Percentiles rank a stretch among this genome's conserved stretches.
These are phyloP conservation scores for Fusarium fujikuroi DNA, from an alignment of 2,329 filamentous ascomycete genomes.

Conservation along the genomic window DNA sequence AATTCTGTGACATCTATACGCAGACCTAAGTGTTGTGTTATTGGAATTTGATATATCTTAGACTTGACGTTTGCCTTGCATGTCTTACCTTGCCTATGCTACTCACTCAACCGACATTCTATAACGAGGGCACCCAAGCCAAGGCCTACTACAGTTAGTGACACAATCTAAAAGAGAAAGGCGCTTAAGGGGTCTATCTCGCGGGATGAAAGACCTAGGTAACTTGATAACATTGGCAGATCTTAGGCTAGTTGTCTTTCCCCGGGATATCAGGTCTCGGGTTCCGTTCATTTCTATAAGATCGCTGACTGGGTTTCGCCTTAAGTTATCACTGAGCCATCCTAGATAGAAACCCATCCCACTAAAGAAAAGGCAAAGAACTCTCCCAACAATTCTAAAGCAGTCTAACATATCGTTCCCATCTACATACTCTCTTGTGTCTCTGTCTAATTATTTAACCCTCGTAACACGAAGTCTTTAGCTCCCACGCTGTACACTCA, in stretches of 20 bases:
- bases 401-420: not conserved
- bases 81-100: not conserved
- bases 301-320: accelerated
- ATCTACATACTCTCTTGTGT: accelerated
- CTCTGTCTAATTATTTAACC: accelerated
- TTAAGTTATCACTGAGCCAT: not conserved
- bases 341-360: too few species aligned
- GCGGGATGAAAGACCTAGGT: accelerated
- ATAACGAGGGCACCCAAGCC: accelerated
- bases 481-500: not conserved
- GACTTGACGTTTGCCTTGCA: too few species aligned
- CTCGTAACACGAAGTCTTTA: accelerated
- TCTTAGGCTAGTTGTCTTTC: not conserved
- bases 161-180: too few species aligned
- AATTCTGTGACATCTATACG: too few species aligned
- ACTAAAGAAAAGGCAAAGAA: not conserved
- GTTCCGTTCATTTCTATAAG: accelerated
- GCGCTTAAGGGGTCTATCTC: not conserved
- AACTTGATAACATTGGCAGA: too few species aligned
- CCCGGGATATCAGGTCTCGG: accelerated
- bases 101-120: not conserved
- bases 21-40: too few species aligned
- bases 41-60: too few species aligned
- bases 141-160: not conserved
- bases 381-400: accelerated